A percentile compares a stretch with the other conserved stretches of the same genome.
Evolutionary conservation across 140 eudicot genomes (phyloP).

Genomic region (Ambrosia hybrid): DNA sequence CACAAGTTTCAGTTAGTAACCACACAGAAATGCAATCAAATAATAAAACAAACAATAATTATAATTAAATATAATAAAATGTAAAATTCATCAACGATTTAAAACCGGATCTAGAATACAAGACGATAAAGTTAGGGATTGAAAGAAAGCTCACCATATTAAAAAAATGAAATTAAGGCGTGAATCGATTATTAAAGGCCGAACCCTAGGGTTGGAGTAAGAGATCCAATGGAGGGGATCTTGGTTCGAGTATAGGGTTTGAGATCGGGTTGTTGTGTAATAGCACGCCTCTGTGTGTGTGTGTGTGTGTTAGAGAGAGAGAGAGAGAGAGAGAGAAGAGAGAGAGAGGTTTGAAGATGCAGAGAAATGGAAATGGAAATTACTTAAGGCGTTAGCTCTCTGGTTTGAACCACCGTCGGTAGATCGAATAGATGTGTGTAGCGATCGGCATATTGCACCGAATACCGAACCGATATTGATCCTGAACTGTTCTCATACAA

Average conservation of each 20-base stretch:
- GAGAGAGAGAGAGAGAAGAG: slow-evolving; percentile 20
- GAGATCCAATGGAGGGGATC: slow-evolving; percentile 13
- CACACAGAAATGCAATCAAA: slow-evolving; percentile 10
- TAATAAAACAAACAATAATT: slow-evolving; percentile 18
- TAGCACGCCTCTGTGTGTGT: slow-evolving; percentile 23
- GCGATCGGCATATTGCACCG: too few relatives aligned
- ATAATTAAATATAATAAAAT: slow-evolving; percentile 21
- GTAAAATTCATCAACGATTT: slow-evolving; percentile 14
- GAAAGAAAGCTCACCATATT: slow-evolving; percentile 37
- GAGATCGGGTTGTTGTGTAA: slow-evolving; percentile 26
- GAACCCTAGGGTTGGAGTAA: slow-evolving; percentile 35
- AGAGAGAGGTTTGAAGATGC: slow-evolving; percentile 35
- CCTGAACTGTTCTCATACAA: too few relatives aligned
- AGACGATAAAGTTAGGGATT: slow-evolving; percentile 14
- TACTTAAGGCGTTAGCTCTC: slow-evolving; percentile 23
- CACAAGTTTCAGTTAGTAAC: slow-evolving; percentile 24
- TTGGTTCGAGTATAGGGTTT: slow-evolving; percentile 8
- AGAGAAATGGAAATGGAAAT: not conserved
- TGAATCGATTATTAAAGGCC: not conserved
- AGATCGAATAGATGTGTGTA: not conserved
- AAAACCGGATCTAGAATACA: slow-evolving; percentile 29
- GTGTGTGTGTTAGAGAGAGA: slow-evolving; percentile 22
- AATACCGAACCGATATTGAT: too few relatives aligned
- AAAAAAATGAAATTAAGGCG: not conserved
- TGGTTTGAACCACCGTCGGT: slow-evolving; percentile 33